Evolutionary conservation across 345 rosid species (phyloP).

Genomic region (Camelina sativa): DNA sequence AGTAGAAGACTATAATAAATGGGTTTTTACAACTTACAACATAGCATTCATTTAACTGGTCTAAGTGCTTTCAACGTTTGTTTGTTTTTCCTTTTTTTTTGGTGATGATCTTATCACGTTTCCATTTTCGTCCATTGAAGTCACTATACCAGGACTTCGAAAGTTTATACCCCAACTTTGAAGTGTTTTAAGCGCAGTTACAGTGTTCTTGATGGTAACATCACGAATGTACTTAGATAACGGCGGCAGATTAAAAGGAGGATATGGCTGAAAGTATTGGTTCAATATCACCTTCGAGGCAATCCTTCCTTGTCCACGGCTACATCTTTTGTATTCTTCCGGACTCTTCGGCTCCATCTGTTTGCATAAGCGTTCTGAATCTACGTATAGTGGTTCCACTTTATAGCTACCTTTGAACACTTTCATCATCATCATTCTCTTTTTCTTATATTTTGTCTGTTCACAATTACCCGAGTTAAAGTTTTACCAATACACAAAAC

Average conservation of each 20-base stretch:
- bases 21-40: neutral
- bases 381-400: conserved; percentile 67
- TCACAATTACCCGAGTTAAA: neutral
- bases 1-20: neutral
- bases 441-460: conserved; percentile 71
- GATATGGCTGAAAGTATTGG: conserved; percentile 73
- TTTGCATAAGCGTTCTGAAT: conserved; percentile 59
- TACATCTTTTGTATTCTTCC: conserved; percentile 67
- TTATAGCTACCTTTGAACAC: conserved; percentile 74
- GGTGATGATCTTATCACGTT: neutral
- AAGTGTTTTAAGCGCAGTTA: conserved; percentile 12
- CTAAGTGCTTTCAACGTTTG: neutral
- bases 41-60: neutral
- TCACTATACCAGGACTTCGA: neutral
- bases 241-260: conserved; percentile 68
- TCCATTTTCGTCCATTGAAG: neutral
- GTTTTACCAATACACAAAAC: neutral
- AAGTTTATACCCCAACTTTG: neutral
- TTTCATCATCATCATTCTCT: conserved; percentile 66
- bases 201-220: conserved; percentile 67
- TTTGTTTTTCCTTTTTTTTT: neutral
- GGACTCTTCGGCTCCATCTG: conserved; percentile 58
- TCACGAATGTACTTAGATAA: conserved; percentile 80
- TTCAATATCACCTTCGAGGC: conserved; percentile 72
- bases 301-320: conserved; percentile 68